Evolutionary conservation across 805 yeast genomes (phyloP).

Genomic region (Candida easanensis): DNA sequence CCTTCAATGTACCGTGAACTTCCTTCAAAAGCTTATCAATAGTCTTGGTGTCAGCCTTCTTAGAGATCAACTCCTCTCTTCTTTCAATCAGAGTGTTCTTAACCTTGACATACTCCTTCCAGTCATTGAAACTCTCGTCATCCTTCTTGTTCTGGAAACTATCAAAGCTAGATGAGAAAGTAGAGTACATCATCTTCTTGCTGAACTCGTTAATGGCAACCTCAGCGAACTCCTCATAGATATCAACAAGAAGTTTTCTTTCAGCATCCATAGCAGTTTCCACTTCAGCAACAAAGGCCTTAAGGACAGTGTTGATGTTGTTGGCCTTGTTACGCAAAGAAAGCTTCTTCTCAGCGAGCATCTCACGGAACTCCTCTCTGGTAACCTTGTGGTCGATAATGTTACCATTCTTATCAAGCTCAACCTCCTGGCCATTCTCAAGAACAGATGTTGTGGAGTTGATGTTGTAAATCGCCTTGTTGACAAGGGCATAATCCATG

Average conservation of each 20-base stretch:
- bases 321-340: conserved; percentile 32
- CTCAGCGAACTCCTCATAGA: conserved; percentile 73
- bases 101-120: conserved; percentile 58
- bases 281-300: conserved; percentile 25
- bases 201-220: conserved; percentile 64
- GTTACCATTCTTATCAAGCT: conserved; percentile 33
- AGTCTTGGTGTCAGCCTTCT: conserved; percentile 30
- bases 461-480: conserved; percentile 35
- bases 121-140: conserved; percentile 44
- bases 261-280: conserved; percentile 35
- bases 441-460: conserved; percentile 34
- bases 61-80: conserved; percentile 48
- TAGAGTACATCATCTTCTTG: conserved; percentile 46
- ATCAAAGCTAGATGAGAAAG: conserved; percentile 23
- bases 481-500: conserved; percentile 27
- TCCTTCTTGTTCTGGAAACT: conserved; percentile 26
- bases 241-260: conserved; percentile 52
- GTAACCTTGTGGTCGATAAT: conserved; percentile 38
- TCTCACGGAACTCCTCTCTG: conserved; percentile 46
- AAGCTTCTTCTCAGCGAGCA: conserved; percentile 32
- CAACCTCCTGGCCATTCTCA: conserved; percentile 32
- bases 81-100: conserved; percentile 53
- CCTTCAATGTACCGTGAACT: conserved; percentile 39
- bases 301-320: conserved; percentile 31
- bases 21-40: conserved; percentile 33